Percentiles rank a stretch among this genome's conserved stretches.
These are phyloP conservation scores for Blastobotrys malaysiensis DNA, from an alignment of 1,139 yeast genomes.

Conservation along the genomic window DNA sequence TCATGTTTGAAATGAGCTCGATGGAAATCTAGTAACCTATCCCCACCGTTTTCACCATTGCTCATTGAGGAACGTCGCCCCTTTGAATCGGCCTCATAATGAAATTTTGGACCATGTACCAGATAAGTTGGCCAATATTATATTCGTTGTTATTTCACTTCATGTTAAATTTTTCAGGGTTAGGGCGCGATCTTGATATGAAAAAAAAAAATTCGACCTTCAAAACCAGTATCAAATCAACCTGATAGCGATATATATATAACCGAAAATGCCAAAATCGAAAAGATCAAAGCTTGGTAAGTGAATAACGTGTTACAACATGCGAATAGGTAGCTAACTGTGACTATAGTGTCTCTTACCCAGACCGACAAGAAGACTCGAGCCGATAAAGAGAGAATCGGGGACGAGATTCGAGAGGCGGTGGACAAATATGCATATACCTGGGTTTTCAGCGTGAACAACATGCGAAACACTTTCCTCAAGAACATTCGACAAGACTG, in stretches of 20 bases:
- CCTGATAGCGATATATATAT: conserved; percentile 2
- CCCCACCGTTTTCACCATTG: not conserved
- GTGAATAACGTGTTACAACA: too few relatives aligned
- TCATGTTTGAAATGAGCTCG: not conserved
- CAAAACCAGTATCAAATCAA: not conserved
- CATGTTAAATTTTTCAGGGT: not conserved
- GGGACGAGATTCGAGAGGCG: conserved; percentile 80
- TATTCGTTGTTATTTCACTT: not conserved
- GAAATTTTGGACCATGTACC: not conserved
- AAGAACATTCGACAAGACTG: conserved; percentile 91
- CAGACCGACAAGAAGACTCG: conserved; percentile 94
- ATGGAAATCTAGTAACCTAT: not conserved
- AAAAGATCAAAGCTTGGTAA: conserved; percentile 57
- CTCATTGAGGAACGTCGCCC: not conserved
- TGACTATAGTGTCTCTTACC: conserved; percentile 71
- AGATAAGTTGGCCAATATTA: not conserved
- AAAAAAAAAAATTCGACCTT: conserved; percentile 4
- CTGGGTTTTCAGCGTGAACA: conserved; percentile 83
- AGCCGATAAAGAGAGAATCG: conserved; percentile 85
- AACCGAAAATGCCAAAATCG: conserved; percentile 79
- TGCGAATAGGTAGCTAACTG: conserved; percentile 1
- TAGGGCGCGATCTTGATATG: conserved; percentile 1
- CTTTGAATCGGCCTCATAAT: not conserved
- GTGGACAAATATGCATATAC: conserved; percentile 72
- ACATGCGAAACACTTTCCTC: conserved; percentile 92